Evolutionary conservation across 2,329 filamentous ascomycete species (phyloP).

Genomic region (Blastomyces gilchristii): DNA sequence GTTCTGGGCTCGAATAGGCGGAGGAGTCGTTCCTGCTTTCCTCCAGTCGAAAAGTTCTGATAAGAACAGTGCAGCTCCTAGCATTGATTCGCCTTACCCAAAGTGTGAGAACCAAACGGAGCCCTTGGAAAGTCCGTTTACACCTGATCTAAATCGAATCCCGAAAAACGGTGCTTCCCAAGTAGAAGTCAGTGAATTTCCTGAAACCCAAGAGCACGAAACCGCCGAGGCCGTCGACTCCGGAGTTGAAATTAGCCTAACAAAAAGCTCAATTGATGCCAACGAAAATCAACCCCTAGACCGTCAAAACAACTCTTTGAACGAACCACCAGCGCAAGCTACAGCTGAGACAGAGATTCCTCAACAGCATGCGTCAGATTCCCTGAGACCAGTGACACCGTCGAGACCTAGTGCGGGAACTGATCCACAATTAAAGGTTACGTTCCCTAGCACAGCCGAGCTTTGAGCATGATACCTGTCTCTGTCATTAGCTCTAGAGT

Average conservation of each 20-base stretch:
- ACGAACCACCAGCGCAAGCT: neutral
- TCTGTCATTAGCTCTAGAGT: neutral
- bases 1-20: slow-evolving; percentile 92
- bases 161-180: neutral
- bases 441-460: neutral
- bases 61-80: slow-evolving; percentile 8
- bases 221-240: neutral
- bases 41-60: slow-evolving; percentile 21
- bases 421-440: slow-evolving; percentile 13
- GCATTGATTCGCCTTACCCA: slow-evolving; percentile 3
- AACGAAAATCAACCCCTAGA: neutral
- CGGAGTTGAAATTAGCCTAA: neutral
- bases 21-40: slow-evolving; percentile 68
- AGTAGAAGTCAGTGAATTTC: no score
- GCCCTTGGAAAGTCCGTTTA: neutral
- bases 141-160: neutral
- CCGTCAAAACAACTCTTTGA: neutral
- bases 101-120: slow-evolving; percentile 1
- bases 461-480: neutral
- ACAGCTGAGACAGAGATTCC: neutral
- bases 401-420: neutral
- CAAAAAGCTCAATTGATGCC: neutral
- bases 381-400: neutral
- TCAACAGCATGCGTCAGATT: neutral
- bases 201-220: neutral